These are phyloP conservation scores for Tolypocladium paradoxum DNA, from an alignment of 2,329 filamentous ascomycete genomes.

Conservation along the genomic window DNA sequence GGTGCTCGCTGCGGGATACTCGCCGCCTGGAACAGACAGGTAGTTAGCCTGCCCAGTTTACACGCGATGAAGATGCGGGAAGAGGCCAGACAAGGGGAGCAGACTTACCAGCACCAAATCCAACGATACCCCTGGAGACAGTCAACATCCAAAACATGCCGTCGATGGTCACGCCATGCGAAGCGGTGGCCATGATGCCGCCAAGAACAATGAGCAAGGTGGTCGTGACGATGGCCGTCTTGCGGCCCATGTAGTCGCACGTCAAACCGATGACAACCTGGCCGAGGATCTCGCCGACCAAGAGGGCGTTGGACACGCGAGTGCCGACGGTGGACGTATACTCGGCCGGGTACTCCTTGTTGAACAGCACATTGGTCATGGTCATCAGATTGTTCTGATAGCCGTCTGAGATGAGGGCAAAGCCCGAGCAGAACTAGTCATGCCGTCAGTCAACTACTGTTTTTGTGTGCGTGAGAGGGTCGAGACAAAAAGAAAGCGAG, in stretches of 20 bases:
- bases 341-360: conserved; percentile 20
- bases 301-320: conserved; percentile 28
- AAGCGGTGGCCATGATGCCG: conserved; percentile 33
- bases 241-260: conserved; percentile 37
- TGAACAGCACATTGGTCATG: conserved; percentile 20
- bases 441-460: not conserved
- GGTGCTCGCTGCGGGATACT: conserved; percentile 36
- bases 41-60: not conserved
- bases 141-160: conserved; percentile 45
- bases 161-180: conserved; percentile 30
- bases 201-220: conserved; percentile 36
- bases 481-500: not conserved
- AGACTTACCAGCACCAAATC: conserved; percentile 28
- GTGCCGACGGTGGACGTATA: conserved; percentile 27
- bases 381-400: conserved; percentile 28
- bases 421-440: conserved; percentile 15
- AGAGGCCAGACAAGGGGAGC: not conserved
- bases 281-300: conserved; percentile 31
- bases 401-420: conserved; percentile 23
- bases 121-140: conserved; percentile 34
- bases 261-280: conserved; percentile 29
- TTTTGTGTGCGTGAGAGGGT: conserved; percentile 1
- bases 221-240: conserved; percentile 33
- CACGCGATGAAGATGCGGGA: not conserved
- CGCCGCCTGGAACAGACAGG: conserved; percentile 15